phyloP scores from a whole-genome alignment of 2,329 filamentous ascomycete genomes.

The Chaetomium globosum region DNA sequence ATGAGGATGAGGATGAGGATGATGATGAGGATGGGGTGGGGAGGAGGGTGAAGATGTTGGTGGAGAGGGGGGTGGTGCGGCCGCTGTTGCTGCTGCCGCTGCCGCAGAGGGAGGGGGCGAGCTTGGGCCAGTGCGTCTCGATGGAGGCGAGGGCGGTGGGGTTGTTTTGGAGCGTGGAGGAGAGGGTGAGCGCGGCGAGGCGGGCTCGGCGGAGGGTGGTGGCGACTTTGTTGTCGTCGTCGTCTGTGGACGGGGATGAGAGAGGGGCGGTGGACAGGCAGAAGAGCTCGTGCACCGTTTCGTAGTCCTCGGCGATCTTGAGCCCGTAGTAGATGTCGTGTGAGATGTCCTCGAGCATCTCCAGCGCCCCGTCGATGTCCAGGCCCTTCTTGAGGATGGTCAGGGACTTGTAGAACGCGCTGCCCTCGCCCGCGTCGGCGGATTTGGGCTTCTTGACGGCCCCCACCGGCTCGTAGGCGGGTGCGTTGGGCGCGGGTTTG shows the following conservation, averaged over 20 bases:
- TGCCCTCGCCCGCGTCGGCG: slow-evolving; percentile 39
- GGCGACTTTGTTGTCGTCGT: slow-evolving; percentile 29
- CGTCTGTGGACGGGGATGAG: not conserved
- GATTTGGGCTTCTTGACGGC: slow-evolving; percentile 57
- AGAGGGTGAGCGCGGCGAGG: slow-evolving; percentile 60
- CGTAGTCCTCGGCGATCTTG: slow-evolving; percentile 60
- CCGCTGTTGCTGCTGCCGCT: too few relatives aligned
- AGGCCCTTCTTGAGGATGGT: slow-evolving; percentile 52
- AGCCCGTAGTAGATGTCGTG: slow-evolving; percentile 72
- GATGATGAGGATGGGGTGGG: slow-evolving; percentile 28
- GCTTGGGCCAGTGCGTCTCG: slow-evolving; percentile 50
- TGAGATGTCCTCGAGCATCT: slow-evolving; percentile 63
- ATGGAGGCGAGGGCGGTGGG: slow-evolving; percentile 60
- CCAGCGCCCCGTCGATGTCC: slow-evolving; percentile 55
- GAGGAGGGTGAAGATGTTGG: slow-evolving; percentile 50
- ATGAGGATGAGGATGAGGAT: too few relatives aligned
- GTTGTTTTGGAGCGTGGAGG: slow-evolving; percentile 66
- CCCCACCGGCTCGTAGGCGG: slow-evolving; percentile 60
- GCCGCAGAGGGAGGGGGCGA: slow-evolving; percentile 47
- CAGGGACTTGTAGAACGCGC: slow-evolving; percentile 52
- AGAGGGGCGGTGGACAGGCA: slow-evolving; percentile 54
- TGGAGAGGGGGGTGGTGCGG: slow-evolving; percentile 18
- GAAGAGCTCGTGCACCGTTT: slow-evolving; percentile 57
- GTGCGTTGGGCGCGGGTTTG: slow-evolving; percentile 53
- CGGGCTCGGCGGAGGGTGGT: slow-evolving; percentile 45